These are phyloP conservation scores for Phoma sp. DNA, from an alignment of 2,329 filamentous ascomycete genomes.

Conservation along the genomic window DNA sequence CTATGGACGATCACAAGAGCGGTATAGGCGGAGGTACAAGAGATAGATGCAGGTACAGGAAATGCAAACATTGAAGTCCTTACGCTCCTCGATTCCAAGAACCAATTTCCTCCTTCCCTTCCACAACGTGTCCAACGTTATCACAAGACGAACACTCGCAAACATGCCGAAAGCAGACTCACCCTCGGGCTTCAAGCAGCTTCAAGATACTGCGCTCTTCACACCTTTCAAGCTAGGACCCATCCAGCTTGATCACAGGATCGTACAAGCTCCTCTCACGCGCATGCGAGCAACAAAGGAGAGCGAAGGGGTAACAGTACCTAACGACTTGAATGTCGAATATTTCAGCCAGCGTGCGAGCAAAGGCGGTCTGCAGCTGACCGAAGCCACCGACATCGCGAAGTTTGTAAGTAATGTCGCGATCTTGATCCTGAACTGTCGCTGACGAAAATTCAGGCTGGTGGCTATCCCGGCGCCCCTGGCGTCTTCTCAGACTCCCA, in stretches of 20 bases:
- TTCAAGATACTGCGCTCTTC: slow-evolving; percentile 43
- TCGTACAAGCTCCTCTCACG: slow-evolving; percentile 50
- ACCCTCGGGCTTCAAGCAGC: slow-evolving; percentile 36
- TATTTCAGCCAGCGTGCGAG: slow-evolving; percentile 63
- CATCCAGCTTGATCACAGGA: slow-evolving; percentile 47
- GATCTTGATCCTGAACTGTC: slow-evolving; percentile 23
- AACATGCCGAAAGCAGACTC: slow-evolving; percentile 43
- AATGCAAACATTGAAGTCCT: slow-evolving; percentile 14
- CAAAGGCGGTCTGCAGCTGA: slow-evolving; percentile 64
- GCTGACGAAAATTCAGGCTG: slow-evolving; percentile 35
- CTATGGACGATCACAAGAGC: slow-evolving; percentile 3
- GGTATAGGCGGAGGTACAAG: slow-evolving; percentile 39
- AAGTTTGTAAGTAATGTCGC: slow-evolving; percentile 34
- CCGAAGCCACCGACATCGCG: slow-evolving; percentile 59
- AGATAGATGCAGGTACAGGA: slow-evolving; percentile 17
- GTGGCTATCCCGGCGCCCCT: slow-evolving; percentile 46
- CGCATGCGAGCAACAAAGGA: slow-evolving; percentile 58
- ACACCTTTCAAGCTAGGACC: slow-evolving; percentile 41
- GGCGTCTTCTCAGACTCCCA: slow-evolving; percentile 50
- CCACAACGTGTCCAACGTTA: neutral
- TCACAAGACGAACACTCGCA: slow-evolving; percentile 5
- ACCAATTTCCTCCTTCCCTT: neutral
- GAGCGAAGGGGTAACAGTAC: slow-evolving; percentile 54
- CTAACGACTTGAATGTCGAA: slow-evolving; percentile 54
- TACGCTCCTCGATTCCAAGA: neutral